phyloP scores from a whole-genome alignment of 1,139 yeast genomes.

The Lodderomyces orthopsilosis region DNA sequence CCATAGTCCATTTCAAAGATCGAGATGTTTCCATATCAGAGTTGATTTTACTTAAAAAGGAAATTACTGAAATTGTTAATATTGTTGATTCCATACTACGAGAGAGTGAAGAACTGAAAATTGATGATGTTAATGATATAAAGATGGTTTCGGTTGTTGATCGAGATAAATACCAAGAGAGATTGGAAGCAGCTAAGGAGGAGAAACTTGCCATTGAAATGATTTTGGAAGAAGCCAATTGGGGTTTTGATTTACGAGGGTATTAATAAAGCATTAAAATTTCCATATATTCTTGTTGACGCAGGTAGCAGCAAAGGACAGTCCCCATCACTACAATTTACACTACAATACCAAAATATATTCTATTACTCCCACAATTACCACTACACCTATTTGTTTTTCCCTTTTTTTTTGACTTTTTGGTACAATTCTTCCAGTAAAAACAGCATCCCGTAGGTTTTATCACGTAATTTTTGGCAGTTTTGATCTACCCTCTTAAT shows the following conservation, averaged over 20 bases:
- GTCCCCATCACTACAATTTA: background rate
- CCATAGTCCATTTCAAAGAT: background rate
- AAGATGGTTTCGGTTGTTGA: conserved; percentile 6
- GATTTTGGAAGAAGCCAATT: conserved; percentile 2
- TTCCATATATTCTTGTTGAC: too few relatives aligned
- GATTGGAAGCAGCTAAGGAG: background rate
- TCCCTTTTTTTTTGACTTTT: too few relatives aligned
- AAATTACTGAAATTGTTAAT: background rate
- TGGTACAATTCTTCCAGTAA: too few relatives aligned
- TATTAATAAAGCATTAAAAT: background rate
- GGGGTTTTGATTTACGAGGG: conserved; percentile 3
- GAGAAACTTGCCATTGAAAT: background rate
- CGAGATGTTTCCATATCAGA: background rate
- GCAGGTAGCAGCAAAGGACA: too few relatives aligned
- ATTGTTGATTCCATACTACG: background rate
- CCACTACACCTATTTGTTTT: too few relatives aligned
- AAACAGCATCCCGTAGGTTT: too few relatives aligned
- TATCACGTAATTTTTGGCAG: too few relatives aligned
- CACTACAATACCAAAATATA: too few relatives aligned
- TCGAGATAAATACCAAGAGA: background rate
- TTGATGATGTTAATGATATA: background rate
- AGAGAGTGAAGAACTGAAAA: background rate
- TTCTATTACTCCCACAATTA: too few relatives aligned
- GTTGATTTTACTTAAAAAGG: background rate
- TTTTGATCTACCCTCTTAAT: too few relatives aligned